phyloP scores from a whole-genome alignment of 768 basidiomycete species.

The Podaxis sp. region DNA sequence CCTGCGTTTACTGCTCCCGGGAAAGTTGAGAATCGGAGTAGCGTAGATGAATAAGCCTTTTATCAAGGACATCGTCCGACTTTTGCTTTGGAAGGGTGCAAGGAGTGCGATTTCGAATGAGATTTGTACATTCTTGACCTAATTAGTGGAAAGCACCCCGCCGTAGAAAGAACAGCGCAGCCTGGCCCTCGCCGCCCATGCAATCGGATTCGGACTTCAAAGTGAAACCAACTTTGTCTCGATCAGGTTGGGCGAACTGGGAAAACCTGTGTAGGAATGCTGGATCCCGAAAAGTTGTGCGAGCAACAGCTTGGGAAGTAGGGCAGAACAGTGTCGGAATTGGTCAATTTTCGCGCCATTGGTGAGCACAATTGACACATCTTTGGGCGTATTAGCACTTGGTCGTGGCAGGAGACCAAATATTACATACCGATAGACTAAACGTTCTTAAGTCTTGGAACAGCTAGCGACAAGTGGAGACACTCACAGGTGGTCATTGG shows the following conservation, averaged over 20 bases:
- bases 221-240: neutral
- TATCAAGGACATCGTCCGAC: neutral
- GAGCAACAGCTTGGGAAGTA: neutral
- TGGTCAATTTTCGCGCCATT: slow-evolving; percentile 66
- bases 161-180: neutral
- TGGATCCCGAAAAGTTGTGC: neutral
- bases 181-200: neutral
- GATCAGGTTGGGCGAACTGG: too few relatives aligned
- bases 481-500: slow-evolving; percentile 77
- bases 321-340: neutral
- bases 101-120: neutral
- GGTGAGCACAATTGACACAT: slow-evolving; percentile 61
- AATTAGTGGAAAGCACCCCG: neutral
- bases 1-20: neutral
- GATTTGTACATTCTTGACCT: slow-evolving; percentile 88
- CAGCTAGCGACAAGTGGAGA: slow-evolving; percentile 1
- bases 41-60: neutral
- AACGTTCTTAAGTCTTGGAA: neutral
- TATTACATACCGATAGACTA: slow-evolving; percentile 60
- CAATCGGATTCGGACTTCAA: neutral
- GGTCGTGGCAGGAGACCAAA: neutral
- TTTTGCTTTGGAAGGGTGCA: neutral
- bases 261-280: too few relatives aligned
- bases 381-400: slow-evolving; percentile 30
- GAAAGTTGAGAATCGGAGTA: neutral